Conservation (phyloP, 108 stramenopile genomes). For the Epithemia pelagica region DNA sequence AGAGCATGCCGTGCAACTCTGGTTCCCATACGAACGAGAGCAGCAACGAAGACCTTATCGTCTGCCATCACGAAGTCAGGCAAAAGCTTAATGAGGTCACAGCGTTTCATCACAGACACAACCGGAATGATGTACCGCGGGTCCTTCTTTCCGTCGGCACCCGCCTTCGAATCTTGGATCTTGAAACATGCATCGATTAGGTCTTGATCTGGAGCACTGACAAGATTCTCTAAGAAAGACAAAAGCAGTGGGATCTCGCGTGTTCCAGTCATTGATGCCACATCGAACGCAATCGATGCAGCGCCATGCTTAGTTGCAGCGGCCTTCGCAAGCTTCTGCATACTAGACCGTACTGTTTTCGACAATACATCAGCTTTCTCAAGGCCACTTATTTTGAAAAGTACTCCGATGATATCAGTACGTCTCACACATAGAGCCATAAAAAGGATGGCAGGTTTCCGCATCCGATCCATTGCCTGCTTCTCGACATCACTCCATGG, state of each 20-base stretch:
- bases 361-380: conserved; percentile 68
- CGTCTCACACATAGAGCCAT: conserved; percentile 77
- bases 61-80: conserved; percentile 70
- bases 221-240: conserved; percentile 75
- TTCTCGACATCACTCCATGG: conserved; percentile 71
- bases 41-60: conserved; percentile 56
- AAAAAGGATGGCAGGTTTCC: conserved; percentile 63
- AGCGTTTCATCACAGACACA: conserved; percentile 57
- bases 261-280: conserved; percentile 52
- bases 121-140: conserved; percentile 76
- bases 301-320: conserved; percentile 72
- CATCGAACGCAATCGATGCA: conserved; percentile 63
- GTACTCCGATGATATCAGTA: conserved; percentile 66
- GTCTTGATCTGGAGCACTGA: conserved; percentile 54
- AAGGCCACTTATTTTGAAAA: conserved; percentile 51
- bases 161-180: conserved; percentile 62
- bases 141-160: conserved; percentile 53
- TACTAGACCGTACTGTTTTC: conserved; percentile 63
- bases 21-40: conserved; percentile 65
- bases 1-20: conserved; percentile 62
- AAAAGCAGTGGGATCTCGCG: conserved; percentile 59
- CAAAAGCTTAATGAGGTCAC: conserved; percentile 45
- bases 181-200: conserved; percentile 76
- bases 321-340: conserved; percentile 76
- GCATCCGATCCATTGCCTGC: conserved; percentile 48